phyloP scores from a whole-genome alignment of 345 rosid genomes.

The Salix brachista region DNA sequence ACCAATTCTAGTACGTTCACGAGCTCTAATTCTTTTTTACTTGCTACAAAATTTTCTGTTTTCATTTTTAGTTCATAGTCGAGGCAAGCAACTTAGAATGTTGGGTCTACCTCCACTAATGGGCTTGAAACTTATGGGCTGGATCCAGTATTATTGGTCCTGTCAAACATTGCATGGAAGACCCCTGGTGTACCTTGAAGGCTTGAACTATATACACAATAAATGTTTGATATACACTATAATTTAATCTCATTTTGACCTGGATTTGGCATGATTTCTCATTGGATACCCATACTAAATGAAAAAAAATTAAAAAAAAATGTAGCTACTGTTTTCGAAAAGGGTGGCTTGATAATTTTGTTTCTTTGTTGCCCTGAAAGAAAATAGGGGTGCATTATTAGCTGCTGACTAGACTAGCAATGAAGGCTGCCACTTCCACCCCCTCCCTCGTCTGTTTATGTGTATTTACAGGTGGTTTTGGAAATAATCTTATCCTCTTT shows the following conservation, averaged over 20 bases:
- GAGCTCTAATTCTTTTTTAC: too few species aligned
- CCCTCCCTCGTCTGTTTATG: neutral
- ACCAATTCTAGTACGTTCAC: too few species aligned
- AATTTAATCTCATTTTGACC: too few species aligned
- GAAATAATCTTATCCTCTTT: neutral
- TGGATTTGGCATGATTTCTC: too few species aligned
- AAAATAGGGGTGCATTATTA: neutral
- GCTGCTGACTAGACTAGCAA: conserved; percentile 4
- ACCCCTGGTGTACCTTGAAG: neutral
- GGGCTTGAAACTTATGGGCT: neutral
- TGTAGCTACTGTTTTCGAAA: neutral
- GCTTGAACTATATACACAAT: too few species aligned
- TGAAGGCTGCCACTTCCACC: neutral
- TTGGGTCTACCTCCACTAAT: neutral
- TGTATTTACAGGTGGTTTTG: neutral
- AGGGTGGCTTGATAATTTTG: neutral
- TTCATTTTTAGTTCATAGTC: too few species aligned
- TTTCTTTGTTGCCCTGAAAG: neutral
- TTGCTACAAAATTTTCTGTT: too few species aligned
- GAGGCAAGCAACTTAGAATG: neutral
- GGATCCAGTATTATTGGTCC: neutral
- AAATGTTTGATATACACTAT: too few species aligned
- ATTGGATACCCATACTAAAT: too few species aligned
- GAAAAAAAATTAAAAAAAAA: too few species aligned
- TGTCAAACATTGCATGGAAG: neutral